Base-by-base conservation (phyloP, 495 filamentous ascomycete species). In the Xylaria cubensis region DNA sequence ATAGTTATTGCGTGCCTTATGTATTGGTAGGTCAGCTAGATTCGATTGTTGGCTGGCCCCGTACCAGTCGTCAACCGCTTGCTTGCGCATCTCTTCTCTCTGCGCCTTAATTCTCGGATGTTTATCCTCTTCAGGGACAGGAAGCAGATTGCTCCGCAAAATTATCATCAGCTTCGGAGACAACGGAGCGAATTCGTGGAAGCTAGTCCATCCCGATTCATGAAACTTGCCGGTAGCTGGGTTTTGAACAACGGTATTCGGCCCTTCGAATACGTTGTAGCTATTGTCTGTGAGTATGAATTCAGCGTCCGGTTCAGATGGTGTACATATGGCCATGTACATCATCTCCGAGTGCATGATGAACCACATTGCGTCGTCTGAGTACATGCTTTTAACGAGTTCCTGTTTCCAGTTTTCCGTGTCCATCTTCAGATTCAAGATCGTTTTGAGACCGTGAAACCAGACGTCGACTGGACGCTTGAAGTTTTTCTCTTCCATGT, bases 91-190 rank as follows among this genome's bases (percentile, higher is more conserved):
- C 5, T 46, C n/a, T n/a, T 75, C 69, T 19, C 80, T 72, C 10
- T 0, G 1, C 41, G 62, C 44, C 58, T 29, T 74, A 7, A 75
- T 65, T 1, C 21, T 13, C 1, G 70, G 61, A 64, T 77, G 36
- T 8, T 75, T 12, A 61, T 62, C 67, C 29, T 69, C 67, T 62
- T 69, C 67, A 0, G 77, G 76, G 4, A 74, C n/a, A 10, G 82
- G 81, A 15, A 84, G 55, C 0, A 77, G 0, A 50, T 17, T 17
- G 42, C 67, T 72, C 24, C 87, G 76, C 17, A 88, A 76, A 13
- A 89, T 77, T 29, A 88, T 81, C 73, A 88, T 82, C 13, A 89
- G 71, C 66, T 78, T 82, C 0, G 87, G 85, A 2, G 87, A 84
- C n/a, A 89, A 72, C 4, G 84, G 83, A 4, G 83, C 82, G 72